Percentiles rank a stretch among this genome's conserved stretches.
These are phyloP conservation scores for Cetradonia linearis DNA, from an alignment of 495 filamentous ascomycete species.

Conservation along the genomic window DNA sequence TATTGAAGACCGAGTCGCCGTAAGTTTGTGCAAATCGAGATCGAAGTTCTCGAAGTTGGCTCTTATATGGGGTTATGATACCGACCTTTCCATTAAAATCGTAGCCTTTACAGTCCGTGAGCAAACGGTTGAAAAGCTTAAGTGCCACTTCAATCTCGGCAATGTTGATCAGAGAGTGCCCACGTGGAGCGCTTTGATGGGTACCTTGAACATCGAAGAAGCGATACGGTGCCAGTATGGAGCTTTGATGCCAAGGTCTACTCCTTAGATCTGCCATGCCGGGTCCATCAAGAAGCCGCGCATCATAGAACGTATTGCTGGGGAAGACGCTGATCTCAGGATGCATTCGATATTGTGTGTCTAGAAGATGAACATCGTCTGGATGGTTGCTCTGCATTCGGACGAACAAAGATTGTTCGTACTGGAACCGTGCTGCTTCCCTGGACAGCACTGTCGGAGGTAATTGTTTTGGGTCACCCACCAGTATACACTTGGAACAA, in stretches of 20 bases:
- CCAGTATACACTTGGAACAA: slow-evolving; percentile 90
- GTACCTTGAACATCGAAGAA: slow-evolving; percentile 94
- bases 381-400: slow-evolving; percentile 92
- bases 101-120: slow-evolving; percentile 53
- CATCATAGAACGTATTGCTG: slow-evolving; percentile 84
- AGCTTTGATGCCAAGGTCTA: slow-evolving; percentile 75
- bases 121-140: slow-evolving; percentile 68
- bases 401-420: slow-evolving; percentile 96
- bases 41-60: slow-evolving; percentile 74
- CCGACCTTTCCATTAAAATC: slow-evolving; percentile 79
- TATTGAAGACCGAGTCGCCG: slow-evolving; percentile 62
- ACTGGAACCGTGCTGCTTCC: slow-evolving; percentile 83
- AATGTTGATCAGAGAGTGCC: slow-evolving; percentile 82
- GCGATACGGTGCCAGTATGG: slow-evolving; percentile 80
- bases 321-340: slow-evolving; percentile 88
- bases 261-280: slow-evolving; percentile 66
- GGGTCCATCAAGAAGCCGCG: slow-evolving; percentile 69
- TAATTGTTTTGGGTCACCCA: slow-evolving; percentile 94
- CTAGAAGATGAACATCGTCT: slow-evolving; percentile 82
- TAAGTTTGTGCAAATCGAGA: slow-evolving; percentile 57
- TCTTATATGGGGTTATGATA: slow-evolving; percentile 95
- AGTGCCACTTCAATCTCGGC: slow-evolving; percentile 79
- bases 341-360: slow-evolving; percentile 98
- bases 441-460: slow-evolving; percentile 92
- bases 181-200: slow-evolving; percentile 63